A percentile compares a stretch with the other conserved stretches of the same genome.
phyloP scores from a whole-genome alignment of 257 asterid species.

The Solanum bukasovii region DNA sequence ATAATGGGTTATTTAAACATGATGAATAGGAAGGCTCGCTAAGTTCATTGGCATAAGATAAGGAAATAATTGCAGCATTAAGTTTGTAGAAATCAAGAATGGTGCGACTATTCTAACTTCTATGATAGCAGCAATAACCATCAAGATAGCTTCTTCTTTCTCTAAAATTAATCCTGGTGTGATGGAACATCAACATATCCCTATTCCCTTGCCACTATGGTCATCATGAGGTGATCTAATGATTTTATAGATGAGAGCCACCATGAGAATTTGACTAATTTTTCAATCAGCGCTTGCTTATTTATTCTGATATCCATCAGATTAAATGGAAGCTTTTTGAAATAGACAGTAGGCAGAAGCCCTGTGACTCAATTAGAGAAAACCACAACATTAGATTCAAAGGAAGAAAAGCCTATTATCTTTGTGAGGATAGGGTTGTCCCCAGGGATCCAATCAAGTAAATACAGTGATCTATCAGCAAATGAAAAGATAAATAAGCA shows the following conservation, averaged over 20 bases:
- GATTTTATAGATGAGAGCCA: not conserved
- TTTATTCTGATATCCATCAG: not conserved
- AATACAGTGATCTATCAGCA: not conserved
- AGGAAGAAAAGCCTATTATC: not conserved
- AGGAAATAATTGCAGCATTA: not conserved
- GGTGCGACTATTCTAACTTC: not conserved
- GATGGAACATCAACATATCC: not conserved
- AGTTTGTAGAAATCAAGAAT: not conserved
- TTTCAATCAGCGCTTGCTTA: not conserved
- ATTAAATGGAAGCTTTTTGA: not conserved
- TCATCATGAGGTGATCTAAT: not conserved
- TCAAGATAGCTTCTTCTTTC: not conserved
- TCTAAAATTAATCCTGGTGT: not conserved
- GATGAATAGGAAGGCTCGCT: not conserved
- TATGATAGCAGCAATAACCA: not conserved
- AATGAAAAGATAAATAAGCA: not conserved
- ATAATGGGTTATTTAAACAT: not conserved
- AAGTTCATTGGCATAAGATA: not conserved
- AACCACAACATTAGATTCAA: not conserved
- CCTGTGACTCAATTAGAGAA: not conserved
- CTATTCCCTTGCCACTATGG: not conserved
- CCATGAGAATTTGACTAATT: not conserved
- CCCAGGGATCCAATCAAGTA: not conserved
- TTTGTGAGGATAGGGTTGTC: not conserved
- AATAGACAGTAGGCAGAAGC: not conserved